phyloP scores from a whole-genome alignment of 140 eudicot genomes.

The Senecio squalidus region DNA sequence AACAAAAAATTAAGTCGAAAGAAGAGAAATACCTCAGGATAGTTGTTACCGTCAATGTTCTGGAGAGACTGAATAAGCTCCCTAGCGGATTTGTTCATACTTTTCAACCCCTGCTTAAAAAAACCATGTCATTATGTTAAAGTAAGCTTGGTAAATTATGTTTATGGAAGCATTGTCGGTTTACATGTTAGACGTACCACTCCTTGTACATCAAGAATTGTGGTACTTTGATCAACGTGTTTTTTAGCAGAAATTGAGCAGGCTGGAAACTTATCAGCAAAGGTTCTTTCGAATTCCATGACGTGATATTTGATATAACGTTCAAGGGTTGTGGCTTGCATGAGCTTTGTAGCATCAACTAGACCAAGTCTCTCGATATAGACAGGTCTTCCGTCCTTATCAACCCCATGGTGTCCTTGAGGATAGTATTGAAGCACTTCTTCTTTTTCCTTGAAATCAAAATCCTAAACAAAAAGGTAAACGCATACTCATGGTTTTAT shows the following conservation, averaged over 20 bases:
- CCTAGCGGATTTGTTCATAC: slow-evolving; percentile 84
- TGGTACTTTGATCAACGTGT: slow-evolving; percentile 94
- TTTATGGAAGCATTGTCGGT: too few relatives aligned
- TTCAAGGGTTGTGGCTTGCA: slow-evolving; percentile 93
- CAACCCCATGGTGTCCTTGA: slow-evolving; percentile 99
- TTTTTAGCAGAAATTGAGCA: slow-evolving; percentile 85
- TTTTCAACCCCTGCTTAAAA: slow-evolving; percentile 75
- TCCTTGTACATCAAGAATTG: slow-evolving; percentile 96
- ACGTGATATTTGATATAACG: slow-evolving; percentile 92
- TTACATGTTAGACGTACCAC: slow-evolving; percentile 95
- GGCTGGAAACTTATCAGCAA: slow-evolving; percentile 86
- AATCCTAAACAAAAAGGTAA: slow-evolving; percentile 45
- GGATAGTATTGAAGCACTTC: slow-evolving; percentile 89
- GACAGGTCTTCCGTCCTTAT: slow-evolving; percentile 89
- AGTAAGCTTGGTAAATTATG: neutral
- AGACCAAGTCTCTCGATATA: slow-evolving; percentile 88
- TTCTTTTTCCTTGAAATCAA: slow-evolving; percentile 79
- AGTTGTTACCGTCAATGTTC: slow-evolving; percentile 84
- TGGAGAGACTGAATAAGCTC: slow-evolving; percentile 90
- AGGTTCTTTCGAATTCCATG: slow-evolving; percentile 91
- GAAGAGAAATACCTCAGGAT: slow-evolving; percentile 72
- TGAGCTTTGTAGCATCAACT: slow-evolving; percentile 82
- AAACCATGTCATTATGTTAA: neutral
- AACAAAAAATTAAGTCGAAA: neutral
- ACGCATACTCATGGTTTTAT: neutral